Evolutionary conservation across 2,329 filamentous ascomycete species (phyloP), one percentile per base, ranked within the genome.

Genomic region (Elsinoe batatas): DNA sequence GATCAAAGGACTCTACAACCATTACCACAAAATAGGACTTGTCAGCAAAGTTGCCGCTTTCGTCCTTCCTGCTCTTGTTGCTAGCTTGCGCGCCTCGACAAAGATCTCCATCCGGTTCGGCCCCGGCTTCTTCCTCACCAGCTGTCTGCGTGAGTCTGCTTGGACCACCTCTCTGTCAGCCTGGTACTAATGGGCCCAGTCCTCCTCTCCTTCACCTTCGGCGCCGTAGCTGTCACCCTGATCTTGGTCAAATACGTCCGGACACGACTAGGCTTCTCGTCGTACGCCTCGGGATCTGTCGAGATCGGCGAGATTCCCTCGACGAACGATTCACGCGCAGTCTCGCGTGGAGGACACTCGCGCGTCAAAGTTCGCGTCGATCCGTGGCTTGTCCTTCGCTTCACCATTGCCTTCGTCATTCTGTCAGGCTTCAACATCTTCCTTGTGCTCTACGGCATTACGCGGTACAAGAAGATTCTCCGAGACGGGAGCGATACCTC

Each of bases 181-280:
- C 3, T 12, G 30, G 38, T 56, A 40, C 38, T 49, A 22, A 17
- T 6, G 17, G 17, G 11, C 13, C 3, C 32, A 62, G 61, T 62
- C 35, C 44, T 62, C 35, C 47, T 54, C n/a, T 55, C 55, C 42
- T 57, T 59, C 37, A 56, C 51, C 1, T 42, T 61, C 18, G 61
- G 61, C 18, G 56, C 58, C 12, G 20, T 58, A 13, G 61, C 58
- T 37, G 54, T 62, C 12, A 35, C 57, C n/a, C 49, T 58, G 17
- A 61, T 62, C 35, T 36, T 62, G 7, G 35, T 59, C 53, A 61
- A 60, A 37, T 62, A 62, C 35, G 32, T 62, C 2, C 44, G 47
- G 5, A 56, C 51, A n/a, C 55, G 56, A 6, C 35, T 56, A 13
- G 49, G 33, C 18, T 59, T 62, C 26, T 15, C 26, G 17, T 59